Percentiles rank a stretch among this genome's conserved stretches.
phyloP scores from a whole-genome alignment of 208 protist species.

The Acanthamoeba healyi region DNA sequence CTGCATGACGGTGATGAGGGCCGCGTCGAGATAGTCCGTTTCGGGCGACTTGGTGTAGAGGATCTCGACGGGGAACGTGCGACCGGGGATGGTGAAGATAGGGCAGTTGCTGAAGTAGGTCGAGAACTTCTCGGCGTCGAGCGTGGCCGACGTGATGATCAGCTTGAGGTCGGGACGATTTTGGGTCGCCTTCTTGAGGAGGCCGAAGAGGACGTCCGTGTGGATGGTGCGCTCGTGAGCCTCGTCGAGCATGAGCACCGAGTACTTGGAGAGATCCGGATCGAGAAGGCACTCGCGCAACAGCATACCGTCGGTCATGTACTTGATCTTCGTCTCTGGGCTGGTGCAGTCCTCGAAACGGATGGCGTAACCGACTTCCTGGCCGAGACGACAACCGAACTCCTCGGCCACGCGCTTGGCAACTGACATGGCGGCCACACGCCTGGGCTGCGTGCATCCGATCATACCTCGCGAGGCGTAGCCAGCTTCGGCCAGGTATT shows the following conservation, averaged over 20 bases:
- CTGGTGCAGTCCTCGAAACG: conserved; percentile 78
- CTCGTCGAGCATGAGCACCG: conserved; percentile 94
- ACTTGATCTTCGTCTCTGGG: conserved; percentile 73
- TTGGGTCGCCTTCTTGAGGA: conserved; percentile 93
- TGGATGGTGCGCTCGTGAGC: conserved; percentile 95
- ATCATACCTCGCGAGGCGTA: conserved; percentile 79
- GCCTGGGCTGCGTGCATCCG: conserved; percentile 81
- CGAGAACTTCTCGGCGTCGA: conserved; percentile 98
- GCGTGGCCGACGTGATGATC: conserved; percentile 99
- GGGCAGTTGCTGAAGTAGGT: conserved; percentile 96
- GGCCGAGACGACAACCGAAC: conserved; percentile 71
- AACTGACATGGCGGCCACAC: conserved; percentile 80
- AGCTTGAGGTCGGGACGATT: conserved; percentile 97
- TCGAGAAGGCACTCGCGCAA: conserved; percentile 57
- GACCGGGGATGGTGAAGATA: conserved; percentile 89
- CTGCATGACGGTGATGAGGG: not conserved
- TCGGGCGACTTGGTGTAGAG: conserved; percentile 89
- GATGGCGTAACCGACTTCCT: too few species aligned
- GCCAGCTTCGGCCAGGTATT: conserved; percentile 91
- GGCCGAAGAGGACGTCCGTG: conserved; percentile 98
- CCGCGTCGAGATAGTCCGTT: not conserved
- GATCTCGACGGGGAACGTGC: conserved; percentile 98
- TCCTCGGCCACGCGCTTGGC: conserved; percentile 76
- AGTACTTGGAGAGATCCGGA: conserved; percentile 87
- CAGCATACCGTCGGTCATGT: conserved; percentile 84